Conservation (phyloP, 768 basidiomycete species). For the Russula vinacea region DNA sequence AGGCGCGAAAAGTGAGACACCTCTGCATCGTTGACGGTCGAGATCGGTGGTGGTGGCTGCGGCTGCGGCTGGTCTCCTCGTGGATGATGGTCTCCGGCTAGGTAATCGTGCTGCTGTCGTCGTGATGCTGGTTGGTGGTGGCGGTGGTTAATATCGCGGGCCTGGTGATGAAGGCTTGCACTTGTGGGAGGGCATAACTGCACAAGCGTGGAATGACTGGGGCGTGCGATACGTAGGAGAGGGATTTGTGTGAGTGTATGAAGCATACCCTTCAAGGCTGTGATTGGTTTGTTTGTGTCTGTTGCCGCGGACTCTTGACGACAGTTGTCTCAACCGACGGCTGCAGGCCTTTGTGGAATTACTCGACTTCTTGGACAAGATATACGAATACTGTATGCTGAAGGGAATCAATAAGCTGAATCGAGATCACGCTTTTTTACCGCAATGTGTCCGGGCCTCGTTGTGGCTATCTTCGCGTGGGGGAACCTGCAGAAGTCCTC, state of each 20-base stretch:
- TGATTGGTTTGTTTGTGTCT: not conserved
- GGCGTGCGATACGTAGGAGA: not conserved
- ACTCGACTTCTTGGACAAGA: too few species aligned
- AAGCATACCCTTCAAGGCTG: not conserved
- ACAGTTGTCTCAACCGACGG: too few species aligned
- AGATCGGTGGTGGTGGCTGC: slow-evolving; percentile 17
- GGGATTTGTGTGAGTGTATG: not conserved
- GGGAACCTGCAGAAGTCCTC: too few species aligned
- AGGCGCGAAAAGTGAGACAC: slow-evolving; percentile 87
- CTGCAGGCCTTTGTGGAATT: too few species aligned
- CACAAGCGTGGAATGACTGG: not conserved
- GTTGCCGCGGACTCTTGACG: too few species aligned
- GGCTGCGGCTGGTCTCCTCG: not conserved
- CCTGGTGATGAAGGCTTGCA: not conserved
- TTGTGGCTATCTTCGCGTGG: too few species aligned
- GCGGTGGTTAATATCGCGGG: not conserved
- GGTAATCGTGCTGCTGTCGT: not conserved
- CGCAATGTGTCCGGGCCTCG: too few species aligned
- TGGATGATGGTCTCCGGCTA: not conserved
- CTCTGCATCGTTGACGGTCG: slow-evolving; percentile 71
- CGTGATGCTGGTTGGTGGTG: not conserved
- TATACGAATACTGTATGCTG: too few species aligned
- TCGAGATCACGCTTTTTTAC: too few species aligned
- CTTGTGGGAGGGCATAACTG: not conserved
- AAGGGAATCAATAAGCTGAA: too few species aligned